Conservation (phyloP, 257 asterid species). For the Schizonepeta tenuifolia region DNA sequence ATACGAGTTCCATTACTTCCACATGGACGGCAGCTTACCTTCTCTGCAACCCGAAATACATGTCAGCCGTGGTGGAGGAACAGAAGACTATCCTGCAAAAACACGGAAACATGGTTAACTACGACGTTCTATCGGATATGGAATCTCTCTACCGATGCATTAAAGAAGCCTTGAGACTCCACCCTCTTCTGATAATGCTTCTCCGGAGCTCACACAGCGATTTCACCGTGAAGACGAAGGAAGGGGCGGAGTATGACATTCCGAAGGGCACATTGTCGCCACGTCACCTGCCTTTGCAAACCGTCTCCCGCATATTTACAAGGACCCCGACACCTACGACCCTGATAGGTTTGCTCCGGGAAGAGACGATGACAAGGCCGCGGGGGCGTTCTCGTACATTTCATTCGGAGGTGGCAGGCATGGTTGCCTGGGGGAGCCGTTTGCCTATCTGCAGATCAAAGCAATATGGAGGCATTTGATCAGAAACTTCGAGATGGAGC, state of each 20-base stretch:
- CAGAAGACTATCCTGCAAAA: conserved; percentile 66
- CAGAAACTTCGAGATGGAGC: conserved; percentile 79
- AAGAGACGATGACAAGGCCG: conserved; percentile 90
- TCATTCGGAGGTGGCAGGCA: conserved; percentile 98
- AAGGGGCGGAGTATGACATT: conserved; percentile 76
- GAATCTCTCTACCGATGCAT: conserved; percentile 80
- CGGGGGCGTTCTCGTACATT: conserved; percentile 91
- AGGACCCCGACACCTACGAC: conserved; percentile 74
- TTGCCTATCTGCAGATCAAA: conserved; percentile 90
- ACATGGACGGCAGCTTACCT: conserved; percentile 97
- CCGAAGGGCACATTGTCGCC: conserved; percentile 69
- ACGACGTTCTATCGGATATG: conserved; percentile 89
- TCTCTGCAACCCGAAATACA: conserved; percentile 69
- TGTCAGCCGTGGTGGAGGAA: conserved; percentile 76
- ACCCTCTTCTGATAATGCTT: conserved; percentile 94
- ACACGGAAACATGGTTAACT: conserved; percentile 77
- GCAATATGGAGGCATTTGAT: conserved; percentile 97
- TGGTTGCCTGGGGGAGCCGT: conserved; percentile 95
- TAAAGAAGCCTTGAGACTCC: conserved; percentile 92
- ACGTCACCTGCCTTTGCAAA: conserved; percentile 65
- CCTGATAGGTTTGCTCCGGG: conserved; percentile 88
- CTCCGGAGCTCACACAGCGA: conserved; percentile 85
- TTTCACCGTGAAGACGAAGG: conserved; percentile 75
- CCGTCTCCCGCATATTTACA: conserved; percentile 65
- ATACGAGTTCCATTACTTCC: conserved; percentile 95